Conservation (phyloP, 495 filamentous ascomycete species). For the Annulohypoxylon nitens region DNA sequence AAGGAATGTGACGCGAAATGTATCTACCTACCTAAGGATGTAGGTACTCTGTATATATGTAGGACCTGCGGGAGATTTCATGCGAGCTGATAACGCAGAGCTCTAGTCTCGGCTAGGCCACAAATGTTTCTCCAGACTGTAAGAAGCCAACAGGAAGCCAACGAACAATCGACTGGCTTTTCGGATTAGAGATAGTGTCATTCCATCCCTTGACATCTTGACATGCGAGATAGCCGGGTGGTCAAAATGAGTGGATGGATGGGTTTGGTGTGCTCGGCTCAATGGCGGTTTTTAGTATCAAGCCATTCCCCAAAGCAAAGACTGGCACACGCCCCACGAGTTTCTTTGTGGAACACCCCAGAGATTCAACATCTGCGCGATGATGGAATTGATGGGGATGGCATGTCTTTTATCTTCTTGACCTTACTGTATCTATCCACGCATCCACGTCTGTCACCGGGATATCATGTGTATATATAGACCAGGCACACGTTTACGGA, state of each 20-base stretch:
- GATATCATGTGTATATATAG: slow-evolving; percentile 14
- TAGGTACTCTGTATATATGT: not conserved
- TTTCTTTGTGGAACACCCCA: slow-evolving; percentile 26
- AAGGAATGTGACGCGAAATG: slow-evolving; percentile 28
- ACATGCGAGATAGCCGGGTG: slow-evolving; percentile 43
- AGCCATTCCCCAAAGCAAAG: slow-evolving; percentile 33
- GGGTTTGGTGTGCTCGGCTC: slow-evolving; percentile 32
- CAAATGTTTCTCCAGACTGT: slow-evolving; percentile 26
- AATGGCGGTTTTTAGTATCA: slow-evolving; percentile 38
- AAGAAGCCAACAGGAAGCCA: slow-evolving; percentile 27
- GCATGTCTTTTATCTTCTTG: slow-evolving; percentile 18
- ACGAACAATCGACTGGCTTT: slow-evolving; percentile 29
- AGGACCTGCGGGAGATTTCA: slow-evolving; percentile 24
- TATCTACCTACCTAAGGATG: not conserved
- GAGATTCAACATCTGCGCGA: slow-evolving; percentile 22
- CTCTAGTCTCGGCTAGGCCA: slow-evolving; percentile 34
- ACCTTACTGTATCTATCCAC: slow-evolving; percentile 35
- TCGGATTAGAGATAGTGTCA: slow-evolving; percentile 39
- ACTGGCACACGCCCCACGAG: slow-evolving; percentile 31
- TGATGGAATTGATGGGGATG: slow-evolving; percentile 23
- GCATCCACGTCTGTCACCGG: slow-evolving; percentile 20
- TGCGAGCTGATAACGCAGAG: slow-evolving; percentile 41
- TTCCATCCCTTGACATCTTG: slow-evolving; percentile 39
- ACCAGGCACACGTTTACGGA: not conserved
- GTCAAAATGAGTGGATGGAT: not conserved